phyloP scores from a whole-genome alignment of 2,329 filamentous ascomycete genomes.

The Onygenales sp. region DNA sequence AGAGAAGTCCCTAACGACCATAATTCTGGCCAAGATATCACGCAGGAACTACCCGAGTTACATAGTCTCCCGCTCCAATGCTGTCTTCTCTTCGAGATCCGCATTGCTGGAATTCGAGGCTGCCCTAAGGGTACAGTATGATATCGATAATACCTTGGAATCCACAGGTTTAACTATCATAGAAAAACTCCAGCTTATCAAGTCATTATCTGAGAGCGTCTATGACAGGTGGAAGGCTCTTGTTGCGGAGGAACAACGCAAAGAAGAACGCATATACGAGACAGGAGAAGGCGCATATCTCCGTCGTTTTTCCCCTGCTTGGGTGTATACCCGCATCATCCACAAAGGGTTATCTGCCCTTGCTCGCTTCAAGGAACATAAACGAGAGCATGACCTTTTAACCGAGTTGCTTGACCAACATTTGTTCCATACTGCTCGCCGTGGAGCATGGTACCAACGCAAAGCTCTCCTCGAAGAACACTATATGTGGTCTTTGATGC shows the following conservation, averaged over 20 bases:
- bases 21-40: conserved; percentile 86
- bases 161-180: conserved; percentile 62
- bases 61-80: conserved; percentile 78
- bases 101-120: conserved; percentile 82
- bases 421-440: conserved; percentile 73
- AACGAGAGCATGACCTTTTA: conserved; percentile 64
- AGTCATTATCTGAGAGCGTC: conserved; percentile 63
- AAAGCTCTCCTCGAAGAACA: conserved; percentile 92
- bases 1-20: conserved; percentile 88
- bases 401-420: conserved; percentile 67
- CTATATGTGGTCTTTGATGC: conserved; percentile 65
- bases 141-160: conserved; percentile 73
- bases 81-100: conserved; percentile 71
- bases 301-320: conserved; percentile 78
- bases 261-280: conserved; percentile 68
- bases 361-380: conserved; percentile 72
- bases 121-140: conserved; percentile 69
- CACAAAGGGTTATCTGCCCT: conserved; percentile 77
- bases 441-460: conserved; percentile 91
- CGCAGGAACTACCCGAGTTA: conserved; percentile 81
- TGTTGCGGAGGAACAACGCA: conserved; percentile 63
- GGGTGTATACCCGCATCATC: conserved; percentile 86
- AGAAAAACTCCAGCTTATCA: conserved; percentile 55
- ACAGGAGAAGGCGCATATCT: conserved; percentile 82
- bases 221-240: conserved; percentile 73